phyloP scores from a whole-genome alignment of 83 land plant genomes.

The Diphasiastrum complanatum region DNA sequence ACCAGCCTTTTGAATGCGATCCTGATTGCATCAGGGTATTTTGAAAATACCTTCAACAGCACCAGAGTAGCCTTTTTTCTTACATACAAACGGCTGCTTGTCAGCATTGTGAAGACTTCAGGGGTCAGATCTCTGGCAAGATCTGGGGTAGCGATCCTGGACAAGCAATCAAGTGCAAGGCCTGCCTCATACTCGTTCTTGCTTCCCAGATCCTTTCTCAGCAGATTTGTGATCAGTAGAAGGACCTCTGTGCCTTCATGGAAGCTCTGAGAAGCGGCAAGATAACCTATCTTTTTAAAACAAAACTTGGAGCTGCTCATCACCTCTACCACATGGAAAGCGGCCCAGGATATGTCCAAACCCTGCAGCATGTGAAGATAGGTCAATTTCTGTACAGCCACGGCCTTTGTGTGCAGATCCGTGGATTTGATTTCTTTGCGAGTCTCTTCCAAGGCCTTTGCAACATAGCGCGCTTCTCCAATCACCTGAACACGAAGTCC shows the following conservation, averaged over 20 bases:
- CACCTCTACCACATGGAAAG: slow-evolving; percentile 75
- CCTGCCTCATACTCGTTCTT: slow-evolving; percentile 42
- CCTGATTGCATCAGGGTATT: slow-evolving; percentile 68
- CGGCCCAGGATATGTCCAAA: slow-evolving; percentile 63
- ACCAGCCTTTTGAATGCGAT: slow-evolving; percentile 71
- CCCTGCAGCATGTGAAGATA: slow-evolving; percentile 63
- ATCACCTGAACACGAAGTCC: slow-evolving; percentile 51
- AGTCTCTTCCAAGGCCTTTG: slow-evolving; percentile 61
- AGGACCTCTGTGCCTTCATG: slow-evolving; percentile 57
- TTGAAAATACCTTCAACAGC: slow-evolving; percentile 44
- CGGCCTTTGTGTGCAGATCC: slow-evolving; percentile 59
- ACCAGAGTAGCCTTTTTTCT: slow-evolving; percentile 56
- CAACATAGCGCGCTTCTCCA: slow-evolving; percentile 45
- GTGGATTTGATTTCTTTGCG: slow-evolving; percentile 77
- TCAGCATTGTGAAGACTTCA: slow-evolving; percentile 53
- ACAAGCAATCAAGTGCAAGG: slow-evolving; percentile 54
- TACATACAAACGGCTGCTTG: slow-evolving; percentile 32
- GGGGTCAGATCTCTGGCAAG: slow-evolving; percentile 63
- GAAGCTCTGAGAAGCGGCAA: slow-evolving; percentile 76
- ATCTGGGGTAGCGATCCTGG: slow-evolving; percentile 49
- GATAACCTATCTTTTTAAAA: slow-evolving; percentile 60
- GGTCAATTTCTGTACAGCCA: slow-evolving; percentile 76
- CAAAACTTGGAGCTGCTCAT: slow-evolving; percentile 52
- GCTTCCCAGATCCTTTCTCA: slow-evolving; percentile 69
- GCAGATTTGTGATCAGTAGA: slow-evolving; percentile 65